Percentiles rank a stretch among this genome's conserved stretches.
Evolutionary conservation across 148 eudicot species (phyloP).

Genomic region (Amaranthus hypochondriacus): DNA sequence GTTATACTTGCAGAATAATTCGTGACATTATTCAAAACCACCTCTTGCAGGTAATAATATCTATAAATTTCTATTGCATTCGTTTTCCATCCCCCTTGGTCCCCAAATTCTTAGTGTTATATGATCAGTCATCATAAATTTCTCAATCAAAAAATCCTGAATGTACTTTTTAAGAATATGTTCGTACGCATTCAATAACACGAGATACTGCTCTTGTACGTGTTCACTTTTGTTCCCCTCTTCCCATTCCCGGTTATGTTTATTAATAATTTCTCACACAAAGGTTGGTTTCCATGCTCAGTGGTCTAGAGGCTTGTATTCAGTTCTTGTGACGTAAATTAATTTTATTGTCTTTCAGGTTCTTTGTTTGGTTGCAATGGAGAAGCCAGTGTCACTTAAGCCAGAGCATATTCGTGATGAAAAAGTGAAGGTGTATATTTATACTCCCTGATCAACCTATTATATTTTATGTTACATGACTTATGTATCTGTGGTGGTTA

Average conservation of each 20-base stretch:
- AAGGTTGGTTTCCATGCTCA: not conserved
- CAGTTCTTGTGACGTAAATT: not conserved
- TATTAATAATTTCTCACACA: not conserved
- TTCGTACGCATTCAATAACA: slow-evolving; percentile 3
- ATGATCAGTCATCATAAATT: not conserved
- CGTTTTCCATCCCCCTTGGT: not conserved
- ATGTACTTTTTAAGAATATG: not conserved
- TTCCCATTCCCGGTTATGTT: not conserved
- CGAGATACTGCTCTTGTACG: not conserved
- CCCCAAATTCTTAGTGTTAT: not conserved
- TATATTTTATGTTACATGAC: not conserved
- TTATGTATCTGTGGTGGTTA: not conserved
- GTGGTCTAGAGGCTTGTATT: not conserved
- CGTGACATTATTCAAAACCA: slow-evolving; percentile 98
- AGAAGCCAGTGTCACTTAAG: slow-evolving; percentile 81
- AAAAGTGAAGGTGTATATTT: slow-evolving; percentile 75
- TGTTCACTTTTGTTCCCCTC: not conserved
- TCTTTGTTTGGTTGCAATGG: slow-evolving; percentile 95
- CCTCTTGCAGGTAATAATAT: slow-evolving; percentile 68
- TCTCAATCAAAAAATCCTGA: not conserved
- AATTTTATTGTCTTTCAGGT: slow-evolving; percentile 45
- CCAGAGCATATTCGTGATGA: slow-evolving; percentile 97
- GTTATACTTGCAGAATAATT: slow-evolving; percentile 57
- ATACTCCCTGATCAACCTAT: too few species aligned
- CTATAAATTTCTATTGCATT: not conserved